Conservation (phyloP, 1,139 yeast species). For the Lodderomyces margitis region DNA sequence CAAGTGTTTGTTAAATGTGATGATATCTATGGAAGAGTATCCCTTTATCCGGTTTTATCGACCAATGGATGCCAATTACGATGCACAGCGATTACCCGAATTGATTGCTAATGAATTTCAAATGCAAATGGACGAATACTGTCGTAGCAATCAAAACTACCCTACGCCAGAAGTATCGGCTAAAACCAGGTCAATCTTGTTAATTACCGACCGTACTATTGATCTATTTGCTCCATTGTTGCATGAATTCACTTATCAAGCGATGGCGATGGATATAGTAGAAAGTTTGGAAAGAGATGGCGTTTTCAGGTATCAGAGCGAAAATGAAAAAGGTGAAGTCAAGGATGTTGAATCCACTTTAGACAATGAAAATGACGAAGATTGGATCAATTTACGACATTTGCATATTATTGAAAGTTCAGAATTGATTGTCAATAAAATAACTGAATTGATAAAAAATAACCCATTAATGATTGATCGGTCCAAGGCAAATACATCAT, state of each 20-base stretch:
- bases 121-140: constrained; percentile 67
- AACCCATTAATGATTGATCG: constrained; percentile 72
- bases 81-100: constrained; percentile 66
- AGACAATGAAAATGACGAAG: constrained; percentile 65
- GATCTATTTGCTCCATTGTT: constrained; percentile 82
- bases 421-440: constrained; percentile 57
- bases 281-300: constrained; percentile 50
- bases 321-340: constrained; percentile 56
- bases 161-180: constrained; percentile 54
- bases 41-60: constrained; percentile 78
- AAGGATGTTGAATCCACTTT: constrained; percentile 42
- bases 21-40: constrained; percentile 81
- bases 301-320: constrained; percentile 59
- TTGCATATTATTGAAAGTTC: constrained; percentile 76
- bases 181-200: constrained; percentile 68
- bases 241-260: constrained; percentile 93
- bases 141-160: constrained; percentile 64
- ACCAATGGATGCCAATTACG: constrained; percentile 45
- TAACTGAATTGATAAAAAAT: constrained; percentile 66
- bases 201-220: constrained; percentile 78
- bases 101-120: constrained; percentile 76
- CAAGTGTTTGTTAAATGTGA: constrained; percentile 60
- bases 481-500: constrained; percentile 55
- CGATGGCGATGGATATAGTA: constrained; percentile 81
- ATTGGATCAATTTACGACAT: constrained; percentile 74